Conservation (phyloP, 306 rosid species). For the Prunus mira region DNA sequence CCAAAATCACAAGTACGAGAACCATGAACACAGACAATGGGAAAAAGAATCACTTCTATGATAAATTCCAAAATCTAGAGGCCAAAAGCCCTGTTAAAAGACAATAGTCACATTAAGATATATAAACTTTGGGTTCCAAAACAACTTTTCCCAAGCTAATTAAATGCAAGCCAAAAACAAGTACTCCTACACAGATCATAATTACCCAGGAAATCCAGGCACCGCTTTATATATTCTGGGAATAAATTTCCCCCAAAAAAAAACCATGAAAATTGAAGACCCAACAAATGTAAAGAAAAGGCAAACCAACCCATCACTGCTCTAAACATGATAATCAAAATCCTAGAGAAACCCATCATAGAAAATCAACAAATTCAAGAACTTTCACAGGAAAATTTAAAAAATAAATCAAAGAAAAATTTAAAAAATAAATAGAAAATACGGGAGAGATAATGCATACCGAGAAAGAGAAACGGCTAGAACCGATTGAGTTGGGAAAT, state of each 20-base stretch:
- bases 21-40: not conserved
- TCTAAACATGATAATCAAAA: not conserved
- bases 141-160: not conserved
- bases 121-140: not conserved
- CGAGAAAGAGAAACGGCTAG: not conserved
- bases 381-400: not conserved
- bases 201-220: not conserved
- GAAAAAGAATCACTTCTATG: not conserved
- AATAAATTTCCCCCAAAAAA: not conserved
- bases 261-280: not conserved
- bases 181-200: not conserved
- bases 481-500: not conserved
- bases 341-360: not conserved
- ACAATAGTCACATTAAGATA: not conserved
- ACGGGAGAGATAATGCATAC: slow-evolving; percentile 1
- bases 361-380: not conserved
- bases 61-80: not conserved
- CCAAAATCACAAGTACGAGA: not conserved
- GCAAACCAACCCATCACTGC: not conserved
- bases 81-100: not conserved
- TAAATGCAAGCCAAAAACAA: not conserved
- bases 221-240: not conserved
- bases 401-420: not conserved
- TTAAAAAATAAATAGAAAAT: not conserved
- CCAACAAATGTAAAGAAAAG: not conserved